phyloP scores from a whole-genome alignment of 192 early-diverging fungal species.

The Martensiomyces pterosporus region DNA sequence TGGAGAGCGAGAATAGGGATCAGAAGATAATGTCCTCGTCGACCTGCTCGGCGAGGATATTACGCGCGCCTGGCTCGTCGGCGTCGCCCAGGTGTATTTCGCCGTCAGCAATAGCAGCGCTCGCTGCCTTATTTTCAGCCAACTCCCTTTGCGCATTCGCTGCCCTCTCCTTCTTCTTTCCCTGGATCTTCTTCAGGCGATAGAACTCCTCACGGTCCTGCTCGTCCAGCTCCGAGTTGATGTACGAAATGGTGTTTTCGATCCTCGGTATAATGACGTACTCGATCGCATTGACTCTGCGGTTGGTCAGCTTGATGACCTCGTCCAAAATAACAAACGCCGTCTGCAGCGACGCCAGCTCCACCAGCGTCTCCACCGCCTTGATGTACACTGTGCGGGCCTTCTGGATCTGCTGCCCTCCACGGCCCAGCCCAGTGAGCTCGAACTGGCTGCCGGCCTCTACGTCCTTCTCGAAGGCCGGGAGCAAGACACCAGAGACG shows the following conservation, averaged over 20 bases:
- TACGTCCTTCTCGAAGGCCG: slow-evolving; percentile 74
- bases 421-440: slow-evolving; percentile 95
- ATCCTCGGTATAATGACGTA: slow-evolving; percentile 98
- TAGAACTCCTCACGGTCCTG: slow-evolving; percentile 99
- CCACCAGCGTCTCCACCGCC: slow-evolving; percentile 92
- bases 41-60: slow-evolving; percentile 47
- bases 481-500: slow-evolving; percentile 94
- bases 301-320: slow-evolving; percentile 98
- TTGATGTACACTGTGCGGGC: slow-evolving; percentile 92
- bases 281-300: slow-evolving; percentile 99
- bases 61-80: slow-evolving; percentile 6
- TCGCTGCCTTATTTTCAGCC: slow-evolving; percentile 23
- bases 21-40: slow-evolving; percentile 63
- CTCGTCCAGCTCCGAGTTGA: slow-evolving; percentile 96
- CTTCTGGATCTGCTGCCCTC: slow-evolving; percentile 95
- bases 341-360: slow-evolving; percentile 97
- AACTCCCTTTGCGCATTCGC: slow-evolving; percentile 40
- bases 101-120: slow-evolving; percentile 4
- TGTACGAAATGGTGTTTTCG: slow-evolving; percentile 97
- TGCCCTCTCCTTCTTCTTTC: slow-evolving; percentile 91
- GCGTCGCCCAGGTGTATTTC: slow-evolving; percentile 7
- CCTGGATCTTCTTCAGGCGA: slow-evolving; percentile 96
- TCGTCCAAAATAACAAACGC: slow-evolving; percentile 99
- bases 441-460: slow-evolving; percentile 91
- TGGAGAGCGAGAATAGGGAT: background rate